Evolutionary conservation across 106 monocot genomes (phyloP), one percentile per base, ranked within the genome.

Genomic region (Ottelia alismoides): DNA sequence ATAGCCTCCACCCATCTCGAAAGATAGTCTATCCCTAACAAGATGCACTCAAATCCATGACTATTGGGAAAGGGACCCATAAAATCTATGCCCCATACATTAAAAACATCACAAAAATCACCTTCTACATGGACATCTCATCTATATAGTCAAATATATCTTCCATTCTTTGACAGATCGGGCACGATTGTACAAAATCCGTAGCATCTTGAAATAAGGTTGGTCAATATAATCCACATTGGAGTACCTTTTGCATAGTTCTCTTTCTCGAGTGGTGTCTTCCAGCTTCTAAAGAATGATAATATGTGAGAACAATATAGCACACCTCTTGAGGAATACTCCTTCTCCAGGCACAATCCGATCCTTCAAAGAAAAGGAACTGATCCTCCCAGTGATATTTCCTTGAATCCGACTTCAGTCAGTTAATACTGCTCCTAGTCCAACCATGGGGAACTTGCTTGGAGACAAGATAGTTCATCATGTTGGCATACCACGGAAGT

Each of bases 1-100:
- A 58, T 1, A 22, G 3, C 58, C 22, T 58, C 40, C 10, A 58
- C 20, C 58, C 58, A 58, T 11, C 43, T 58, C 3, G 35, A 58
- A 5, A 57, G 0, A 20, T 31, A 31, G 30, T 57, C 30, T 0
- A 56, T 30, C 14, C 29, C 56, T 28, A 56, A 1, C 2, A 56
- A 17, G n/a, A 56, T 56, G 25, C 23, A 58, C 17, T 58, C 43
- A 44, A 40, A 19, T 1, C 40, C 58, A 20, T 10, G 6, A 7
- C 11, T 40, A 19, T 31, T 31, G 1, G 40, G 58, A 44, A 58
- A 58, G 11, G 43, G 43, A 2, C 58, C 58, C 58, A 58, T 40
- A 44, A 44, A 58, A 22, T 58, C 58, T 43, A 43, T 43, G 10
- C 40, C 40, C 40, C 40, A 43, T 7, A 43, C 40, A 43, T 43